phyloP scores from a whole-genome alignment of 2,329 filamentous ascomycete genomes.

The Verticillium nonalfalfae region DNA sequence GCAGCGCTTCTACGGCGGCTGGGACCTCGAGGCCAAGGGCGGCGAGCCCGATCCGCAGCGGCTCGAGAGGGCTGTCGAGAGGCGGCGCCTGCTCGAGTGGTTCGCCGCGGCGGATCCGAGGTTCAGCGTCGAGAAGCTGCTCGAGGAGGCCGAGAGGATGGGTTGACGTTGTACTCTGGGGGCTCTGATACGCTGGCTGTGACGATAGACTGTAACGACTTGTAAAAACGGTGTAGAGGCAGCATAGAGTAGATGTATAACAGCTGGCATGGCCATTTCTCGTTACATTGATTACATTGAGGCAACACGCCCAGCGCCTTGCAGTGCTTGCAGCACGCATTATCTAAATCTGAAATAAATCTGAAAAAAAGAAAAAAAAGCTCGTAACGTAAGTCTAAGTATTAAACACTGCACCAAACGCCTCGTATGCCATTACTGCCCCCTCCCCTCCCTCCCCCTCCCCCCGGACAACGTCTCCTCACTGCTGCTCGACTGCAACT shows the following conservation, averaged over 20 bases:
- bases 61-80: slow-evolving; percentile 52
- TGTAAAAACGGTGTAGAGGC: too few relatives aligned
- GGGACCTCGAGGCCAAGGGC: slow-evolving; percentile 36
- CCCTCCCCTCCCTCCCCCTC: not conserved
- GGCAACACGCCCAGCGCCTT: too few relatives aligned
- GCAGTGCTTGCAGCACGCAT: too few relatives aligned
- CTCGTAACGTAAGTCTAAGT: too few relatives aligned
- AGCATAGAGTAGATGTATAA: too few relatives aligned
- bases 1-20: slow-evolving; percentile 83
- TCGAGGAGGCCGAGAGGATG: slow-evolving; percentile 86
- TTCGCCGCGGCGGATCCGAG: slow-evolving; percentile 72
- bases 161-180: slow-evolving; percentile 23
- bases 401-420: not conserved
- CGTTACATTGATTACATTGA: too few relatives aligned
- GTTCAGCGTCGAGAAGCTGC: slow-evolving; percentile 77
- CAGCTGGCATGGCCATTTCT: too few relatives aligned
- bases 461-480: not conserved
- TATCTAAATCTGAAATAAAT: too few relatives aligned
- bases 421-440: not conserved
- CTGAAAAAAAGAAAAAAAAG: too few relatives aligned
- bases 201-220: not conserved
- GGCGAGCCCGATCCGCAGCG: slow-evolving; percentile 23
- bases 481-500: not conserved
- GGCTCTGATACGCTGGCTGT: not conserved
- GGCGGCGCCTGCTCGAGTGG: slow-evolving; percentile 68